These are phyloP conservation scores for Didymella keratinophila DNA, from an alignment of 2,329 filamentous ascomycete genomes.

Conservation along the genomic window DNA sequence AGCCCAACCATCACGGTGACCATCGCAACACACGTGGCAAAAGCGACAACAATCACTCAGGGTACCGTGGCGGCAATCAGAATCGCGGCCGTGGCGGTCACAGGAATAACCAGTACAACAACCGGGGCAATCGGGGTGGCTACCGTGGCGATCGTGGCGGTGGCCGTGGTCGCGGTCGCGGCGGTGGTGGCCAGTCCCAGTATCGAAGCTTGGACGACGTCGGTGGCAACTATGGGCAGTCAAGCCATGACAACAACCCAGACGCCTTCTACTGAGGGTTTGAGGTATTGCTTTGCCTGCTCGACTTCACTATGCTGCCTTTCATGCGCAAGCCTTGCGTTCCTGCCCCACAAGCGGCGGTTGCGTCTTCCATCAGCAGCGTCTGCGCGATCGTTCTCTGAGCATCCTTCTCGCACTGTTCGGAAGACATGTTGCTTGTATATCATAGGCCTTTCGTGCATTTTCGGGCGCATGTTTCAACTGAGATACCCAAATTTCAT, in stretches of 20 bases:
- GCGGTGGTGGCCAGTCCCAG: constrained; percentile 44
- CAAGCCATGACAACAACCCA: constrained; percentile 44
- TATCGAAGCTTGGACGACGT: constrained; percentile 57
- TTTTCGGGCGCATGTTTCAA: constrained; percentile 10
- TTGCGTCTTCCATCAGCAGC: not conserved
- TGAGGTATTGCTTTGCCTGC: no score
- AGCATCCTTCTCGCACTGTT: not conserved
- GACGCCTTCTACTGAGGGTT: constrained; percentile 42
- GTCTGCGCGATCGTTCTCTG: no score
- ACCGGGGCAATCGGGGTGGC: constrained; percentile 54
- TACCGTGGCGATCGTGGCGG: constrained; percentile 49
- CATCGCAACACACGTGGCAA: constrained; percentile 35
- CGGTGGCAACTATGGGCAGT: constrained; percentile 38
- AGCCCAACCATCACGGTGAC: constrained; percentile 50
- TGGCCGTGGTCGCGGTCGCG: constrained; percentile 43
- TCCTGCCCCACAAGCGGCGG: not conserved
- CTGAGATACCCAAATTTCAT: constrained; percentile 16
- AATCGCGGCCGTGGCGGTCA: constrained; percentile 42
- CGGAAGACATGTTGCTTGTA: not conserved
- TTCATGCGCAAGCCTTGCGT: not conserved
- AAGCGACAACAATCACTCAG: constrained; percentile 36
- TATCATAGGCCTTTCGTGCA: constrained; percentile 3
- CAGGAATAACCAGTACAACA: constrained; percentile 43
- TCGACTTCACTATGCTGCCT: no score
- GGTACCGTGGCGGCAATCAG: constrained; percentile 46